These are phyloP conservation scores for Boletus rubescentipes DNA, from an alignment of 768 basidiomycete genomes.

Conservation along the genomic window DNA sequence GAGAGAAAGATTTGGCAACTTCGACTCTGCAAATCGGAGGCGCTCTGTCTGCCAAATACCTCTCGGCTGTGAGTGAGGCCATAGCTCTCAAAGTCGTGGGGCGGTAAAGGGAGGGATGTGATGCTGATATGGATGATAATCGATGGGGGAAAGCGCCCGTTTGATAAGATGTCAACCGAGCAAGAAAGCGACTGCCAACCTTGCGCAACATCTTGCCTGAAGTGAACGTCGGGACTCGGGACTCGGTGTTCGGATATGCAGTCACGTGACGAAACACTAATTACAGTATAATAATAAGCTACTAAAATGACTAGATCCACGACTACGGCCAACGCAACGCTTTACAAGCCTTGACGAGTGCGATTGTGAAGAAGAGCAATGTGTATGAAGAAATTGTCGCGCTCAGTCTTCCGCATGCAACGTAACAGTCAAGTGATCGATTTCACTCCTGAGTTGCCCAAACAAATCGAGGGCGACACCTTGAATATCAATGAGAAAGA, in stretches of 20 bases:
- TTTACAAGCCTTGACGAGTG: no score
- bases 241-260: not conserved
- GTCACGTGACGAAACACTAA: not conserved
- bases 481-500: conserved; percentile 25
- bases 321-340: no score
- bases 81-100: conserved; percentile 24
- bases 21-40: conserved; percentile 77
- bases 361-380: no score
- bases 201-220: conserved; percentile 9
- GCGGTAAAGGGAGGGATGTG: not conserved
- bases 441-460: conserved; percentile 39
- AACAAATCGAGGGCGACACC: conserved; percentile 69
- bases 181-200: conserved; percentile 3
- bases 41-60: conserved; percentile 71
- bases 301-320: no score
- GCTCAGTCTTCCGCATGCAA: no score
- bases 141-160: conserved; percentile 5
- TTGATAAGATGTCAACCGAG: conserved; percentile 14
- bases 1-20: conserved; percentile 66
- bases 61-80: conserved; percentile 44
- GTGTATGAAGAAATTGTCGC: no score
- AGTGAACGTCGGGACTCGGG: conserved; percentile 9
- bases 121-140: conserved; percentile 4
- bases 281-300: no score
- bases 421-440: no score